These are phyloP conservation scores for Aspergillus heteromorphus DNA, from an alignment of 495 filamentous ascomycete species.

Conservation along the genomic window DNA sequence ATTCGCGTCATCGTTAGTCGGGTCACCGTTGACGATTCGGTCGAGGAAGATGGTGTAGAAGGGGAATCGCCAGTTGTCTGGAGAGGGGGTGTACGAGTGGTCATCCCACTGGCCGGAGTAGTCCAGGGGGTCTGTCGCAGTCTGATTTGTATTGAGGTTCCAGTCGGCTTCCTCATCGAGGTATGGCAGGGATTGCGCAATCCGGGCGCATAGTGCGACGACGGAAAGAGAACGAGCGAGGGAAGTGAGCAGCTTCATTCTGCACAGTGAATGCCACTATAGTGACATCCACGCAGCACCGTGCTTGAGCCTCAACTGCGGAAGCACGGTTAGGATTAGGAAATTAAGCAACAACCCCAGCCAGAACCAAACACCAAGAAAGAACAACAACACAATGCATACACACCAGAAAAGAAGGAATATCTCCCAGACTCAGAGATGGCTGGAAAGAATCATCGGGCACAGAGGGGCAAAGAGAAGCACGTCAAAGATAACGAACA, in stretches of 20 bases:
- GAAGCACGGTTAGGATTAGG: not conserved
- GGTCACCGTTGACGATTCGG: constrained; percentile 65
- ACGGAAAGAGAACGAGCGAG: not conserved
- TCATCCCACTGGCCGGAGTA: constrained; percentile 43
- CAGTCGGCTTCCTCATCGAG: constrained; percentile 22
- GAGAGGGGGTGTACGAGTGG: constrained; percentile 52
- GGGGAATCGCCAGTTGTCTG: constrained; percentile 64
- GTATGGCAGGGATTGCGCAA: not conserved
- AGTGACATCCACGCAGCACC: not conserved
- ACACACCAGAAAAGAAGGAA: not conserved
- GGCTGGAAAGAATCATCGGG: not conserved
- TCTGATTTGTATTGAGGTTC: constrained; percentile 58
- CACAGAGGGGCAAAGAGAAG: not conserved
- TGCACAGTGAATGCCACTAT: constrained; percentile 3
- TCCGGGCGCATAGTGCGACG: not conserved
- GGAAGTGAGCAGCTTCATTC: not conserved
- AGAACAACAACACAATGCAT: not conserved
- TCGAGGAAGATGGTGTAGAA: constrained; percentile 66
- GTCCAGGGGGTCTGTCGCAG: constrained; percentile 50
- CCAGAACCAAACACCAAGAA: no score
- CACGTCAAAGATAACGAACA: not conserved
- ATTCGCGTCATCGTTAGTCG: constrained; percentile 63
- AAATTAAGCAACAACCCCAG: not conserved
- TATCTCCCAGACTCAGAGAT: not conserved
- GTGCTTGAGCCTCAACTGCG: not conserved